phyloP scores from a whole-genome alignment of 805 yeast species.

The Cyberlindnera suaveolens region DNA sequence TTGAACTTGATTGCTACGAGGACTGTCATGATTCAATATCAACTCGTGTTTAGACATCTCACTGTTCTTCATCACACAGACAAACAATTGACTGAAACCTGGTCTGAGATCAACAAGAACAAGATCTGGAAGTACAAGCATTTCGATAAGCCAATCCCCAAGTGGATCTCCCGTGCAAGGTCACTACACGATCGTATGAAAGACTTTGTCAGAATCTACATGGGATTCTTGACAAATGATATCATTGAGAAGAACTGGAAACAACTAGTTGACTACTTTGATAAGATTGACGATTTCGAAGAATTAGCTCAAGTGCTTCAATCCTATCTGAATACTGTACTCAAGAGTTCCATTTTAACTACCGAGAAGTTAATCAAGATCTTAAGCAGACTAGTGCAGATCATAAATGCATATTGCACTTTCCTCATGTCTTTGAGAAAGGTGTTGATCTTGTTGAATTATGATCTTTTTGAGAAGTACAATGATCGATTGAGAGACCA shows the following conservation, averaged over 20 bases:
- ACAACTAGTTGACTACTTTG: conserved; percentile 29
- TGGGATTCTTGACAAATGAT: conserved; percentile 48
- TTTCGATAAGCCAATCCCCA: conserved; percentile 36
- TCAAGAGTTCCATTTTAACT: conserved; percentile 64
- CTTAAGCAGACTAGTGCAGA: conserved; percentile 38
- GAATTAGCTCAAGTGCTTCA: conserved; percentile 41
- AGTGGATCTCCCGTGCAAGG: conserved; percentile 51
- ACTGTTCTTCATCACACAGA: conserved; percentile 58
- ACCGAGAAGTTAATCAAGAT: conserved; percentile 45
- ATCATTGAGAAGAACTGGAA: conserved; percentile 53
- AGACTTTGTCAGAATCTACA: conserved; percentile 48
- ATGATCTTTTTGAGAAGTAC: conserved; percentile 34
- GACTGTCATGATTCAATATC: conserved; percentile 70
- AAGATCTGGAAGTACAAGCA: conserved; percentile 57
- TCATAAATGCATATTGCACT: conserved; percentile 41
- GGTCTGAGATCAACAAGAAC: conserved; percentile 64
- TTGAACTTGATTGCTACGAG: conserved; percentile 66
- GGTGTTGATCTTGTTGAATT: conserved; percentile 44
- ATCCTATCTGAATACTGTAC: conserved; percentile 51
- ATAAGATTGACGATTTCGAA: conserved; percentile 32
- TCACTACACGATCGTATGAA: conserved; percentile 45
- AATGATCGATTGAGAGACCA: conserved; percentile 33
- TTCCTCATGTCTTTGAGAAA: conserved; percentile 48
- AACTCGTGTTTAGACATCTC: conserved; percentile 68
- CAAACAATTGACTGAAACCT: conserved; percentile 52